Conservation (phyloP, 2,329 filamentous ascomycete species). For the Calonectria henricotiae region DNA sequence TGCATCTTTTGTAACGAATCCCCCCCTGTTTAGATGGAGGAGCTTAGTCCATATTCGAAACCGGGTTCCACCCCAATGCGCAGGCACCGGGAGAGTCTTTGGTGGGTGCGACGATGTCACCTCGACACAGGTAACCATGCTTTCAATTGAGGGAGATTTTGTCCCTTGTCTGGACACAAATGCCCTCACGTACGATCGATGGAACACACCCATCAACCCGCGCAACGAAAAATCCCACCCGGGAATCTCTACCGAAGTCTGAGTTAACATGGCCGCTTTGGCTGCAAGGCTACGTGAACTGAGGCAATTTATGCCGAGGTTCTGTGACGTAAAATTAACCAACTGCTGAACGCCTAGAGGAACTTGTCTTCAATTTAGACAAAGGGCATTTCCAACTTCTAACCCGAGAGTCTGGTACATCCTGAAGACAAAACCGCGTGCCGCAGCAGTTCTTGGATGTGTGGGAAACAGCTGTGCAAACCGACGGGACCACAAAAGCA, state of each 20-base stretch:
- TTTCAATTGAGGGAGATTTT: background rate
- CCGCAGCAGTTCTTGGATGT: background rate
- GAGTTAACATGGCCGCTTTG: no score
- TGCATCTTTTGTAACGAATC: background rate
- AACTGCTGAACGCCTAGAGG: background rate
- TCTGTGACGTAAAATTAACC: background rate
- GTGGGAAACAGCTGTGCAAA: background rate
- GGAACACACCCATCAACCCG: no score
- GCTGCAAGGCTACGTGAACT: background rate
- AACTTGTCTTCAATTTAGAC: background rate
- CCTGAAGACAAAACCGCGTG: background rate
- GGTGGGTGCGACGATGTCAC: slow-evolving; percentile 9
- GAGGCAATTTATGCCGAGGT: background rate
- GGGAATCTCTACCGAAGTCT: no score
- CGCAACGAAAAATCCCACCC: no score
- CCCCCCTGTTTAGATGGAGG: background rate
- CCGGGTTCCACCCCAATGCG: slow-evolving; percentile 13
- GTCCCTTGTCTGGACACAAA: background rate
- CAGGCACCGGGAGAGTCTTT: background rate
- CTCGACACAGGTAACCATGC: background rate
- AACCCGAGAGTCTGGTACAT: background rate
- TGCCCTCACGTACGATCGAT: background rate
- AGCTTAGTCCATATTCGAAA: slow-evolving; percentile 18
- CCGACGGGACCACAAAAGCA: background rate
- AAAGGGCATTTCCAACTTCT: background rate